phyloP scores from a whole-genome alignment of 371 early-diverging fungal species.

The Lichtheimia ornata region DNA sequence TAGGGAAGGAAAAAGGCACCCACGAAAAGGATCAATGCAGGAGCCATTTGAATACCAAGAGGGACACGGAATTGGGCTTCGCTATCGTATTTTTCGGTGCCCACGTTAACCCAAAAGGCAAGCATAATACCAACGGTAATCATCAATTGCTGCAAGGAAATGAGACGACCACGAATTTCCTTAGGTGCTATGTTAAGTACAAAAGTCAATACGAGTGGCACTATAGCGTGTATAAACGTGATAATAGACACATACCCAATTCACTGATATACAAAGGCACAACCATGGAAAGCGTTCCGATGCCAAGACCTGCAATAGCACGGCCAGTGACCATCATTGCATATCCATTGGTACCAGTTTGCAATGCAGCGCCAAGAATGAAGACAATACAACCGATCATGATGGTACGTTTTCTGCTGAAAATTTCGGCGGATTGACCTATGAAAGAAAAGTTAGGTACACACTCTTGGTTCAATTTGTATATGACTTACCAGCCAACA shows the following conservation, averaged over 20 bases:
- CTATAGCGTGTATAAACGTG: background rate
- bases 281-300: conserved; percentile 75
- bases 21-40: conserved; percentile 44
- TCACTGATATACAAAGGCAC: conserved; percentile 43
- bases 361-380: conserved; percentile 47
- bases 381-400: conserved; percentile 36
- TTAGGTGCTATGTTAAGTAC: conserved; percentile 46
- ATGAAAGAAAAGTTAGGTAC: background rate
- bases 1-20: conserved; percentile 60
- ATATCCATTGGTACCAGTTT: conserved; percentile 53
- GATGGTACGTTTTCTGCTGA: conserved; percentile 45
- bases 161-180: conserved; percentile 53
- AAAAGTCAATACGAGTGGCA: background rate
- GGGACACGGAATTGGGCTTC: conserved; percentile 53
- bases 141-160: conserved; percentile 49
- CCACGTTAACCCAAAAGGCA: conserved; percentile 50
- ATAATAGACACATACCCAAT: conserved; percentile 23
- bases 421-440: conserved; percentile 29
- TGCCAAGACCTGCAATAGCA: conserved; percentile 74
- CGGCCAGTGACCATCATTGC: conserved; percentile 69
- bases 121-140: conserved; percentile 53
- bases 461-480: background rate
- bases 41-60: conserved; percentile 51
- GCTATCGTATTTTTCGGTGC: conserved; percentile 27
- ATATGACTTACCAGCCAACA: conserved; percentile 33